Percentiles rank a stretch among this genome's conserved stretches.
Evolutionary conservation across 345 rosid genomes (phyloP).

Genomic region (Trapa bicornis): DNA sequence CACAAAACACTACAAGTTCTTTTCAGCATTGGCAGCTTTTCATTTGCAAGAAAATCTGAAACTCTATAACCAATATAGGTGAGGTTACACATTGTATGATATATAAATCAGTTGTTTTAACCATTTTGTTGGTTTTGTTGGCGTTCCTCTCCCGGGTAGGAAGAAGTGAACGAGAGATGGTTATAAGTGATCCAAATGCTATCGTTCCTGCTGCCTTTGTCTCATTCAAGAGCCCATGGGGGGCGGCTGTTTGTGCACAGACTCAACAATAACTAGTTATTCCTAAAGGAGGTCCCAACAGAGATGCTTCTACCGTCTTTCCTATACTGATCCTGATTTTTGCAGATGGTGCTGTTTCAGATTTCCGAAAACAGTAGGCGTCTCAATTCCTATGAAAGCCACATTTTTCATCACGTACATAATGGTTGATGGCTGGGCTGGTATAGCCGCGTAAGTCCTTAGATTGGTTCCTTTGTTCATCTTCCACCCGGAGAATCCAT

Average conservation of each 20-base stretch:
- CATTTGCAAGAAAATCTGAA: too few relatives aligned
- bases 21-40: background rate
- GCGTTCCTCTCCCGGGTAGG: conserved; percentile 27
- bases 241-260: conserved; percentile 91
- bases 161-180: conserved; percentile 53
- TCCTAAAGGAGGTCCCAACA: conserved; percentile 32
- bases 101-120: background rate
- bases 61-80: background rate
- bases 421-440: conserved; percentile 99
- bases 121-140: background rate
- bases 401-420: conserved; percentile 81
- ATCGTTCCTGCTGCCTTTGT: conserved; percentile 85
- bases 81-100: background rate
- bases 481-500: conserved; percentile 69
- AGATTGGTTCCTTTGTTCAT: conserved; percentile 63
- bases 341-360: conserved; percentile 22
- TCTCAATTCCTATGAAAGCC: conserved; percentile 86
- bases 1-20: background rate
- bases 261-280: conserved; percentile 53
- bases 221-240: conserved; percentile 87
- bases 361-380: conserved; percentile 68
- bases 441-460: conserved; percentile 83
- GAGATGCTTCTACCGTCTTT: conserved; percentile 4
- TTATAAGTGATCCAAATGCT: conserved; percentile 48
- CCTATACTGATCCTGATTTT: background rate